These are phyloP conservation scores for Achlya hypogyna DNA, from an alignment of 352 stramenopile species.

Conservation along the genomic window DNA sequence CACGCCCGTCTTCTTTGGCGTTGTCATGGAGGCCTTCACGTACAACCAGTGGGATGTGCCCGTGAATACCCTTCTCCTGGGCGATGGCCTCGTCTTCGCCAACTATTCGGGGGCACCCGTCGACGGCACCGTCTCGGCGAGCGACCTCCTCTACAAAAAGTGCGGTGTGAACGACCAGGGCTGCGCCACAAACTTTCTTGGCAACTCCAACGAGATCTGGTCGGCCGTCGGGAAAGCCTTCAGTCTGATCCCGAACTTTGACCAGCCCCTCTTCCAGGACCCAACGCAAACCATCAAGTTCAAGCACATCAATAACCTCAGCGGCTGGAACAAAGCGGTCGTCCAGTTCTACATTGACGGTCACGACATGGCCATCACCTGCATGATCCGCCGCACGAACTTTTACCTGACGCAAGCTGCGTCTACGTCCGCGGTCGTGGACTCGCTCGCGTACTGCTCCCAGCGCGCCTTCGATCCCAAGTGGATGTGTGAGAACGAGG, in stretches of 20 bases:
- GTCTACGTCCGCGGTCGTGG: constrained; percentile 9
- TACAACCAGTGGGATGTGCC: constrained; percentile 22
- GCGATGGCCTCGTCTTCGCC: no score
- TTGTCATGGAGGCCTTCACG: constrained; percentile 19
- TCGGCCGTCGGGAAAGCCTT: constrained; percentile 19
- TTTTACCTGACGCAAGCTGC: constrained; percentile 13
- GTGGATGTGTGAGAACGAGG: constrained; percentile 26
- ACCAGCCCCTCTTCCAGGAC: constrained; percentile 18
- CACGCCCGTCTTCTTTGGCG: constrained; percentile 19
- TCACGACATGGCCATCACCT: constrained; percentile 16
- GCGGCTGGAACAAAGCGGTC: constrained; percentile 21
- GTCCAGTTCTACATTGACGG: constrained; percentile 21
- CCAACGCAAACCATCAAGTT: constrained; percentile 8
- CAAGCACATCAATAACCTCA: constrained; percentile 16
- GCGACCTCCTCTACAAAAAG: constrained; percentile 23
- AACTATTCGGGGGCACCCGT: not conserved
- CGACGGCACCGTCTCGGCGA: constrained; percentile 20
- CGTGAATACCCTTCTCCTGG: constrained; percentile 21
- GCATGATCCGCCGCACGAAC: constrained; percentile 19
- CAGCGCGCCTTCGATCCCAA: constrained; percentile 22
- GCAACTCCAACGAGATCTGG: constrained; percentile 20
- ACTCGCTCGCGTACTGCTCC: constrained; percentile 25
- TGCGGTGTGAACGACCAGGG: constrained; percentile 8
- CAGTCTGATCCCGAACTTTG: constrained; percentile 18
- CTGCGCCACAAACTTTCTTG: constrained; percentile 16